phyloP scores from a whole-genome alignment of 371 early-diverging fungal genomes.

The Mortierella sp. region DNA sequence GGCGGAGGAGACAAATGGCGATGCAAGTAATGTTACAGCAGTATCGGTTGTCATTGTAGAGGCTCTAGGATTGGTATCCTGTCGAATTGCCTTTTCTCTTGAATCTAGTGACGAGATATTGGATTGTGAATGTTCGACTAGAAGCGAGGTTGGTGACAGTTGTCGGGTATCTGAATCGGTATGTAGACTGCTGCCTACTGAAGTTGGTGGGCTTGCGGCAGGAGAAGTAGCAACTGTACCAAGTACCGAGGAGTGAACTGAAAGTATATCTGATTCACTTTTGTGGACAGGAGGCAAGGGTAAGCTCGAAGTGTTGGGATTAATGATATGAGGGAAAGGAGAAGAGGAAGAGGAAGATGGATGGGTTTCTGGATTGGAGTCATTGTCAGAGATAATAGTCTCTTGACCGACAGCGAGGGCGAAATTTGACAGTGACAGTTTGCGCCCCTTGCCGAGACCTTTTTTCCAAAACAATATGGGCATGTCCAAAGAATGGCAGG shows the following conservation, averaged over 20 bases:
- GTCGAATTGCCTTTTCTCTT: background rate
- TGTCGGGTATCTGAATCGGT: constrained; percentile 4
- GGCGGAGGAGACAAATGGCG: constrained; percentile 12
- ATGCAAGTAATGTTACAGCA: constrained; percentile 13
- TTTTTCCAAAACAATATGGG: constrained; percentile 21
- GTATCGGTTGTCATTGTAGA: constrained; percentile 24
- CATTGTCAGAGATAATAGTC: background rate
- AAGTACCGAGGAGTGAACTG: constrained; percentile 8
- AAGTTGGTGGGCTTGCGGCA: background rate
- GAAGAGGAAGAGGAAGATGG: background rate
- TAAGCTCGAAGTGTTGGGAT: background rate
- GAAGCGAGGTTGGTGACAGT: background rate
- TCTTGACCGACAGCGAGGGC: constrained; percentile 26
- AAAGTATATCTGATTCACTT: constrained; percentile 7
- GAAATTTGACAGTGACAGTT: constrained; percentile 42
- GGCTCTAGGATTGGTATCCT: constrained; percentile 9
- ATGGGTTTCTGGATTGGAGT: background rate
- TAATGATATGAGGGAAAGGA: background rate
- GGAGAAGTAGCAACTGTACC: constrained; percentile 10
- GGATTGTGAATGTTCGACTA: background rate
- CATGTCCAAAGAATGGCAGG: background rate
- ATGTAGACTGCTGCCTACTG: background rate
- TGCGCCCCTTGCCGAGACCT: constrained; percentile 47
- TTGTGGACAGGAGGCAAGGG: background rate
- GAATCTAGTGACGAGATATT: background rate